Percentiles rank a stretch among this genome's conserved stretches.
These are phyloP conservation scores for Backusella tarrabulga DNA, from an alignment of 192 early-diverging fungal species.

Conservation along the genomic window DNA sequence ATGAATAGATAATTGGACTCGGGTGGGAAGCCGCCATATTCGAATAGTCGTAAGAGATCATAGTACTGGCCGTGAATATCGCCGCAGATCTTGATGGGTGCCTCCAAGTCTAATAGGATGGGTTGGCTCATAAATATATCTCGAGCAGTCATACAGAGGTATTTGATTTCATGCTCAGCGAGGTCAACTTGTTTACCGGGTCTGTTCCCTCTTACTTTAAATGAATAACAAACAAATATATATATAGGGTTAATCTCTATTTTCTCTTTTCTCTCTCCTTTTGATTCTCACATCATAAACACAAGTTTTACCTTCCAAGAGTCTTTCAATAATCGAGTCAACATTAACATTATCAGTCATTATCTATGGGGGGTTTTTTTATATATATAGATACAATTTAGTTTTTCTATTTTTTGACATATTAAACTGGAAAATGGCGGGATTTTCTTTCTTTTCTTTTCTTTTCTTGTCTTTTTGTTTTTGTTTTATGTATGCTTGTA, in stretches of 20 bases:
- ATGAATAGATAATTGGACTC: conserved; percentile 96
- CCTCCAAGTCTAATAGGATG: conserved; percentile 89
- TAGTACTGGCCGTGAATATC: conserved; percentile 96
- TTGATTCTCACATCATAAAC: background rate
- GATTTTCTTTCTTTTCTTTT: background rate
- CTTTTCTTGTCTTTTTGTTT: too few relatives aligned
- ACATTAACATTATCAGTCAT: conserved; percentile 73
- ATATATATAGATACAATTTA: background rate
- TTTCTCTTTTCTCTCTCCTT: background rate
- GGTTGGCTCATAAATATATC: conserved; percentile 95
- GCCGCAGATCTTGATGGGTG: conserved; percentile 95
- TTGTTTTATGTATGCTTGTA: too few relatives aligned
- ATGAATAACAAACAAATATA: background rate
- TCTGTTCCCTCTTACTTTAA: conserved; percentile 85
- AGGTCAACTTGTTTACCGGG: conserved; percentile 97
- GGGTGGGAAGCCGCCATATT: conserved; percentile 96
- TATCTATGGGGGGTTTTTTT: conserved; percentile 9
- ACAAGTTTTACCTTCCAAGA: conserved; percentile 78
- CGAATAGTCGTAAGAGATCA: conserved; percentile 91
- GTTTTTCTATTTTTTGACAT: background rate
- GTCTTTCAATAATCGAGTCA: conserved; percentile 87
- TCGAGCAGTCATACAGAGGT: conserved; percentile 88
- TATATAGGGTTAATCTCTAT: background rate
- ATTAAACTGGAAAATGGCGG: background rate
- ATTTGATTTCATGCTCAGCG: conserved; percentile 92